Base-by-base conservation (phyloP, 257 asterid species). In the Solanum rostratum region DNA sequence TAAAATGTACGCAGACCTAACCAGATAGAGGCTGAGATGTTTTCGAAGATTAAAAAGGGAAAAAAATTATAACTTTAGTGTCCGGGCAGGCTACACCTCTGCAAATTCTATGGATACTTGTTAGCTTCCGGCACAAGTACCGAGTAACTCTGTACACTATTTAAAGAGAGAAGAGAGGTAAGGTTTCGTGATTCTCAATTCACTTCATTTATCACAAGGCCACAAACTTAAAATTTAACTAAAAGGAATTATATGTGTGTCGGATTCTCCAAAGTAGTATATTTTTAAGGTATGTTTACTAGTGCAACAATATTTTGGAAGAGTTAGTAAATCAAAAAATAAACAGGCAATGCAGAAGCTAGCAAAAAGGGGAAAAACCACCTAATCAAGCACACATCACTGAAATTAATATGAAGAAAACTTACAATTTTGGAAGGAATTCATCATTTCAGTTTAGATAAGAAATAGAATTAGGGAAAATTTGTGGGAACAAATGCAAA, bases 401-500 rank as follows among this genome's bases (percentile, higher is more conserved):
- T 66, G 76, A 66, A 16, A 33, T 66, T 66, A 33, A 66, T 66
- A 66, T 16, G 8, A 39, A 66, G 14, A 16, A 2, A 66, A 66
- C 22, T 65, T 30, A 19, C 16, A 68, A 68, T 68, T 68, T 68
- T 68, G 10, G 78, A 37, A 41, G 49, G 27, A 39, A 39, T 39
- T 66, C 22, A 69, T 39, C 29, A 69, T 10, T 5, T 37, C 52
- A 69, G 29, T 37, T 10, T 39, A 82, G 85, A 49, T 69, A 18
- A 37, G 45, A 49, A 83, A 83, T 83, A 14, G 13, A 68, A 68
- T 68, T 68, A 29, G 81, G 63, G 52, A 37, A 68, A 83, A 50
- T 30, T 68, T 27, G 29, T 83, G 81, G 85, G 81, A 83, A 50
- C 41, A 33, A 68, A 83, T 57, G 85, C 85, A 83, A 83, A 49